Percentiles rank a stretch among this genome's conserved stretches.
These are phyloP conservation scores for Monilinia fructicola DNA, from an alignment of 2,329 filamentous ascomycete species.

Conservation along the genomic window DNA sequence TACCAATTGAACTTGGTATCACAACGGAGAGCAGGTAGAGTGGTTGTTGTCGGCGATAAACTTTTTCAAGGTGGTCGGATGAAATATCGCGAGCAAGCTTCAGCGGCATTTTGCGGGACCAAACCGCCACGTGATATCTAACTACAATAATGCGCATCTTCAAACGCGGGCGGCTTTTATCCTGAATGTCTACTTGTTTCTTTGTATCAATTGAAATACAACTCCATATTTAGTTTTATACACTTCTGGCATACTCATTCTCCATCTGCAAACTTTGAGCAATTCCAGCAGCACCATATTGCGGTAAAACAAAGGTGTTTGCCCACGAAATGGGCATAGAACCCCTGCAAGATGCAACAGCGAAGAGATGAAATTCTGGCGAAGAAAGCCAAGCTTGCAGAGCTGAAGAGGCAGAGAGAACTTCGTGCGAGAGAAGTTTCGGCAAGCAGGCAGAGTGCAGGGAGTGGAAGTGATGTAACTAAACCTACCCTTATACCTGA, in stretches of 20 bases:
- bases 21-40: constrained; percentile 28
- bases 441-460: constrained; percentile 66
- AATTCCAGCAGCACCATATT: constrained; percentile 4
- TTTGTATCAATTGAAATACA: constrained; percentile 6
- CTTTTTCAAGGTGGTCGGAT: constrained; percentile 32
- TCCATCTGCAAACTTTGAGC: background rate
- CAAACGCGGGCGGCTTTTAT: constrained; percentile 17
- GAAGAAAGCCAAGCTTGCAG: constrained; percentile 94
- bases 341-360: constrained; percentile 52
- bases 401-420: constrained; percentile 90
- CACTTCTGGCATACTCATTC: background rate
- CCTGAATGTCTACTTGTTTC: constrained; percentile 5
- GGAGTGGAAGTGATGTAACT: constrained; percentile 69
- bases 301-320: constrained; percentile 17
- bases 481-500: constrained; percentile 32
- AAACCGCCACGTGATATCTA: constrained; percentile 19
- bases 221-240: constrained; percentile 2
- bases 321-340: constrained; percentile 36
- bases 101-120: constrained; percentile 24
- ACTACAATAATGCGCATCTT: constrained; percentile 20
- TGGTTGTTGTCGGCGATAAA: constrained; percentile 24
- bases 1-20: constrained; percentile 38
- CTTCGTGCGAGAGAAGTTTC: constrained; percentile 75
- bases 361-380: constrained; percentile 94
- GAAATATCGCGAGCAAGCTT: constrained; percentile 23